These are phyloP conservation scores for Nitzschia inconspicua DNA, from an alignment of 108 stramenopile genomes.

Conservation along the genomic window DNA sequence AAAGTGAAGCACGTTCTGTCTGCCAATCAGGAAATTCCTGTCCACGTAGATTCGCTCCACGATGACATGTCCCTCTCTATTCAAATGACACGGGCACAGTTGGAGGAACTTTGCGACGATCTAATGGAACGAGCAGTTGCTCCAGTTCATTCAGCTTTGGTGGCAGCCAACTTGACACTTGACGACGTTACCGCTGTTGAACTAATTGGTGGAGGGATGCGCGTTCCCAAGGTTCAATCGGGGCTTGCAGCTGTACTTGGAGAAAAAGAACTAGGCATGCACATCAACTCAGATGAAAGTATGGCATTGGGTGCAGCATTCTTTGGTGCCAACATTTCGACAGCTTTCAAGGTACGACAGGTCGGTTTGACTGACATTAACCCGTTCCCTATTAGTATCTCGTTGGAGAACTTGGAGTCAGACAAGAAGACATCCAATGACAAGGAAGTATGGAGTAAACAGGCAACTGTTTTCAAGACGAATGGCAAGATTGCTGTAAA, in stretches of 20 bases:
- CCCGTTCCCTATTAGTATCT: slow-evolving; percentile 78
- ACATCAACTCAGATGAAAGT: slow-evolving; percentile 99
- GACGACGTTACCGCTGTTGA: slow-evolving; percentile 92
- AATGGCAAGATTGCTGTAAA: slow-evolving; percentile 81
- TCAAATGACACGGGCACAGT: slow-evolving; percentile 79
- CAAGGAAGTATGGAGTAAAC: slow-evolving; percentile 78
- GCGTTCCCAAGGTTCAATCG: slow-evolving; percentile 94
- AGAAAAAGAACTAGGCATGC: slow-evolving; percentile 91
- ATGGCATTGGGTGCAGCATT: slow-evolving; percentile 99
- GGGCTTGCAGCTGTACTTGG: slow-evolving; percentile 46
- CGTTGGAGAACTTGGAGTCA: slow-evolving; percentile 54
- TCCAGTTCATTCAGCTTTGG: slow-evolving; percentile 79
- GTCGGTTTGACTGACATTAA: slow-evolving; percentile 93
- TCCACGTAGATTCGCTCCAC: slow-evolving; percentile 92
- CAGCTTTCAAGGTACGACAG: slow-evolving; percentile 96
- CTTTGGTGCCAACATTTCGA: slow-evolving; percentile 95
- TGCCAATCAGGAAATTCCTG: slow-evolving; percentile 95
- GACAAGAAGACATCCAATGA: slow-evolving; percentile 19
- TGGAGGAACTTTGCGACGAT: slow-evolving; percentile 85
- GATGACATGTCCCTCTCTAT: slow-evolving; percentile 86
- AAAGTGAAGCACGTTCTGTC: slow-evolving; percentile 98
- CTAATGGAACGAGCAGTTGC: slow-evolving; percentile 75
- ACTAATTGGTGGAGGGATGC: slow-evolving; percentile 98
- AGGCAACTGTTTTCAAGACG: slow-evolving; percentile 88
- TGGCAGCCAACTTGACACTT: slow-evolving; percentile 74